Base-by-base conservation (phyloP, 352 stramenopile genomes). In the Thraustochytrium sp. region DNA sequence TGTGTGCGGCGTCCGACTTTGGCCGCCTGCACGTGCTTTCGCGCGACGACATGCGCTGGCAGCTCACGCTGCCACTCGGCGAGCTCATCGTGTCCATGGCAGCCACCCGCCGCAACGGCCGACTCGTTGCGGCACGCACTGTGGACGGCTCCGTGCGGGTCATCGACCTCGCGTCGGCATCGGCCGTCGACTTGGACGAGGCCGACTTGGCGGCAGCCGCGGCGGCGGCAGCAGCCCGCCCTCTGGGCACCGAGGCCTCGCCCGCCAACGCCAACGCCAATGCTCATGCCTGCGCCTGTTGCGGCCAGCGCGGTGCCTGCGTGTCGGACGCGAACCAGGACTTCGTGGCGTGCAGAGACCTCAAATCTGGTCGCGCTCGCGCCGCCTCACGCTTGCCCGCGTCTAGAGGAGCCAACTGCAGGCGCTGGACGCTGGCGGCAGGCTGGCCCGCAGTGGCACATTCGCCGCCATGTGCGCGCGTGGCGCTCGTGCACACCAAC, bases 51-150 rank as follows among this genome's bases (percentile, higher is more conserved):
- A 72, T 72, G 59, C 16, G 26, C 29, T 72, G 59, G 59, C 34
- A 26, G 9, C n/a, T 44, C 0, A 72, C 59, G 16, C 26, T 72
- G 34, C 59, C 59, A 1, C 59, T 72, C 21, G 59, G 59, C 59
- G 59, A 72, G 59, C 59, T 49, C 40, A 72, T 72, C 59, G 59
- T 72, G 13, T 72, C 59, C 40, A 72, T 72, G 59, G 59, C 59
- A 5, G 40, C 59, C 16, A 72, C 59, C 9, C 34, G 26, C 21
- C 46, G 59, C 26, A 44, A 46, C 9, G 59, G 59, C 34, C 59
- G 46, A 16, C 59, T 55, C 3, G 59, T 72, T 11, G 59, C 59
- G 16, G 46, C 59, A 21, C 40, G 59, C 13, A 29, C 59, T 1
- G 40, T 18, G 8, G 59, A 72, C 46, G 40, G 11, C 9, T 72